Conservation (phyloP, 306 rosid species). For the Trifolium subterraneum region DNA sequence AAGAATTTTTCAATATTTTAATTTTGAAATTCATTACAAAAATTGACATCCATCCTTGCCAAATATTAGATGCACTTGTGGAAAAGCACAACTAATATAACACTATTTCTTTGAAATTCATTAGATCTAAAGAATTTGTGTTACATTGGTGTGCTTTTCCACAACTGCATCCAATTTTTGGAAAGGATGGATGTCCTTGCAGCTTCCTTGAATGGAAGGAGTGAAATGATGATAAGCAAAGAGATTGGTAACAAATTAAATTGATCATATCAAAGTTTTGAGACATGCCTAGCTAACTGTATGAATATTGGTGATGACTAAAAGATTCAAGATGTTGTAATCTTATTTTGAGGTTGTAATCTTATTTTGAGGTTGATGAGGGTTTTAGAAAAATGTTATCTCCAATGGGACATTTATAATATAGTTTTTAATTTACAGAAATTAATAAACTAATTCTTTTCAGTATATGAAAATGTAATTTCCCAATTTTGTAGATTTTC, state of each 20-base stretch:
- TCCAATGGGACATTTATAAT: neutral
- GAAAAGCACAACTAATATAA: no score
- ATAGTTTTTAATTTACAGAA: no score
- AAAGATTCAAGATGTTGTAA: neutral
- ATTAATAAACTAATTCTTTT: no score
- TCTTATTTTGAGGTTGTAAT: neutral
- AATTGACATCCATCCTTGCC: no score
- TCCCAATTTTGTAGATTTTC: no score
- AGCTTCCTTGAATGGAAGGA: conserved; percentile 40
- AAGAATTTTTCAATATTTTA: neutral
- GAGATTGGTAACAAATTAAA: neutral
- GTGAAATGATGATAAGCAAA: conserved; percentile 29
- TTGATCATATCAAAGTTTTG: neutral
- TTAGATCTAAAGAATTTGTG: neutral
- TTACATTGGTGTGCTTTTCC: conserved; percentile 16
- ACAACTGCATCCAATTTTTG: conserved; percentile 17
- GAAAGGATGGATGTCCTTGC: conserved; percentile 28
- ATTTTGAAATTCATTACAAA: neutral
- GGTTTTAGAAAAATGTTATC: neutral
- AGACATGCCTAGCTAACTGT: neutral
- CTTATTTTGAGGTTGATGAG: neutral
- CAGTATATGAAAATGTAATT: no score
- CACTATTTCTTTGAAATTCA: neutral
- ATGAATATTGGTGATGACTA: neutral
- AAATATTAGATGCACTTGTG: no score